Evolutionary conservation across 352 stramenopile species (phyloP), one percentile per base, ranked within the genome.

Genomic region (Globisporangium iwayamae): DNA sequence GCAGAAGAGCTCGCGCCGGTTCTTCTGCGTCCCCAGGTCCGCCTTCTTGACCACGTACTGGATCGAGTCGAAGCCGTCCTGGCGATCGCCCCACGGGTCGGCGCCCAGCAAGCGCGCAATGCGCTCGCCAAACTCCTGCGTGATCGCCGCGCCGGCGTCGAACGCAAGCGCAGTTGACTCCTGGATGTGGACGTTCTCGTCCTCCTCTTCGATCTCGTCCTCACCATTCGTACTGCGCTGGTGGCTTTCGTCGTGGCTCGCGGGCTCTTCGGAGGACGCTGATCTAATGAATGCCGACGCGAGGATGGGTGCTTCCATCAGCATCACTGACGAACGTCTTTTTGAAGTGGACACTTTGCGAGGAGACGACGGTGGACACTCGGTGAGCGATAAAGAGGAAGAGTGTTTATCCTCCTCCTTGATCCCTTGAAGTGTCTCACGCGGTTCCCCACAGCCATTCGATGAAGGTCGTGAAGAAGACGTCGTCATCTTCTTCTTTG

Each of bases 11-110:
- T 87, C 79, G 45, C 82, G 77, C 13, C 70, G 67, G 47, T 78
- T 83, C 41, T 65, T 61, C 0, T 72, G 57, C 6, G 66, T 71
- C 2, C 67, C 62, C 9, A 90, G 53, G 43, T 93, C 77, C 0
- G 73, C 72, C 52, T 90, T 90, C 61, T 91, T 92, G 45, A 91
- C 66, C 45, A 81, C 69, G 60, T 74, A 78, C 43, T 78, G 68
- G 58, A 94, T 86, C 13, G 80, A 79, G 52, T 94, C 85, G 18
- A 91, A 90, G 18, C 81, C 85, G 67, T 91, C 85, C 58, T 93
- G 85, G 25, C 85, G 75, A 45, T 94, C 85, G 8, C 82, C 85
- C 85, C 85, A 94, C 38, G 83, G 81, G 53, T 94, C 85, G 0
- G 85, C 85, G 3, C 75, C 75, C 1, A 94, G 67, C 55, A 91